phyloP scores from a whole-genome alignment of 495 filamentous ascomycete species.

The Penicillium robsamsonii region DNA sequence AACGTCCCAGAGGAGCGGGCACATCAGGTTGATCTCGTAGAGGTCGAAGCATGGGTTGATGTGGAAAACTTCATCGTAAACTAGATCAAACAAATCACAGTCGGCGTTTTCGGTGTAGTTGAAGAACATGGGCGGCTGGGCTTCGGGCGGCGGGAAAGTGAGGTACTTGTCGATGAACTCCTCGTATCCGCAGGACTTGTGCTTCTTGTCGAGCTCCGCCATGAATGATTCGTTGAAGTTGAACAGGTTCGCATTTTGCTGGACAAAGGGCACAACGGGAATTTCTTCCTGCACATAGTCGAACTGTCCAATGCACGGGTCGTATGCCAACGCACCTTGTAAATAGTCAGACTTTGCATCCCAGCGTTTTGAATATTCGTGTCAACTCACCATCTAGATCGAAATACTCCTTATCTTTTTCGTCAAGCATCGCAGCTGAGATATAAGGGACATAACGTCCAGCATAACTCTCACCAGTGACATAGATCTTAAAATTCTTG shows the following conservation, averaged over 20 bases:
- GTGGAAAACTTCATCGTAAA: constrained; percentile 43
- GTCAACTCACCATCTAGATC: constrained; percentile 39
- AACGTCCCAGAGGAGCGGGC: constrained; percentile 47
- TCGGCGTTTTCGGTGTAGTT: constrained; percentile 26
- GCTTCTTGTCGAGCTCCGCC: constrained; percentile 44
- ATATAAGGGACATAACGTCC: constrained; percentile 57
- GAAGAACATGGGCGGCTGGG: constrained; percentile 39
- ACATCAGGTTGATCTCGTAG: constrained; percentile 52
- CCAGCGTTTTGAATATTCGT: background rate
- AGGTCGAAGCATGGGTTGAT: constrained; percentile 63
- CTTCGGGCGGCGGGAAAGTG: constrained; percentile 51
- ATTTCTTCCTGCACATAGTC: constrained; percentile 42
- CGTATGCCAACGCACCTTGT: constrained; percentile 40
- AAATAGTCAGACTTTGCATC: background rate
- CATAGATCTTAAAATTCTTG: constrained; percentile 59
- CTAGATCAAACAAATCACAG: constrained; percentile 54
- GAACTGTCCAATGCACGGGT: constrained; percentile 44
- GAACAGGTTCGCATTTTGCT: constrained; percentile 54
- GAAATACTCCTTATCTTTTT: constrained; percentile 48
- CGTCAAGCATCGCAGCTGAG: constrained; percentile 50
- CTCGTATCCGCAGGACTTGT: constrained; percentile 55
- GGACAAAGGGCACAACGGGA: constrained; percentile 47
- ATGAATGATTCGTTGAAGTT: constrained; percentile 56
- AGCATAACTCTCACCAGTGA: constrained; percentile 62
- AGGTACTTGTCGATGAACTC: constrained; percentile 56